phyloP scores from a whole-genome alignment of 129 eudicot species.

The Artemisia tridentata region DNA sequence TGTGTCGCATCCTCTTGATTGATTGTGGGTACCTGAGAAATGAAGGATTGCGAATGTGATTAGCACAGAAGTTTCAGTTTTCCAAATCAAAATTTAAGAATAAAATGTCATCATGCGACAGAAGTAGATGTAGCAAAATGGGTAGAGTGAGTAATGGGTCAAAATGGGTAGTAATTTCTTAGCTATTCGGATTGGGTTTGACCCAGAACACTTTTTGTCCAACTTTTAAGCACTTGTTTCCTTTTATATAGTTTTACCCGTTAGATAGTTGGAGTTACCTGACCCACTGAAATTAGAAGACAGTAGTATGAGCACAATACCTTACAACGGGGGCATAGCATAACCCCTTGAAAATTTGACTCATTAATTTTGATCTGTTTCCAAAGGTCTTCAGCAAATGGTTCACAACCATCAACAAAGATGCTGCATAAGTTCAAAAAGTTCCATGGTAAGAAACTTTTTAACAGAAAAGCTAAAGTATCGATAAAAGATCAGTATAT shows the following conservation, averaged over 20 bases:
- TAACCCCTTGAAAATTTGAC: constrained; percentile 53
- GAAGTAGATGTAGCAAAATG: no score
- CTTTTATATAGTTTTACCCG: no score
- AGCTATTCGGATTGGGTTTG: no score
- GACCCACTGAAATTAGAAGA: not conserved
- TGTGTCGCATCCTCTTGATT: constrained; percentile 59
- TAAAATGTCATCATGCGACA: no score
- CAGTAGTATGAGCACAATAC: constrained; percentile 29
- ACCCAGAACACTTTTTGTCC: no score
- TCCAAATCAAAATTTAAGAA: not conserved
- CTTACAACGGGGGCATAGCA: constrained; percentile 84
- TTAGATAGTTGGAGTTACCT: no score
- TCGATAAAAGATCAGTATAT: not conserved
- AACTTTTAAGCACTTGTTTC: no score
- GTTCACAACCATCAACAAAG: constrained; percentile 69
- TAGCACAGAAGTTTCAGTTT: not conserved
- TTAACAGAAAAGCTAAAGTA: constrained; percentile 2
- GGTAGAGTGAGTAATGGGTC: no score
- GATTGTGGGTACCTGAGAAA: constrained; percentile 53
- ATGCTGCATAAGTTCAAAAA: constrained; percentile 50
- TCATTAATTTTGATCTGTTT: constrained; percentile 61
- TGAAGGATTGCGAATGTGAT: not conserved
- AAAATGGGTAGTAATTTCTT: no score
- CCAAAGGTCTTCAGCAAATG: constrained; percentile 86
- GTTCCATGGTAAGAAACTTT: not conserved